These are phyloP conservation scores for Aspergillus baeticus DNA, from an alignment of 495 filamentous ascomycete genomes.

Conservation along the genomic window DNA sequence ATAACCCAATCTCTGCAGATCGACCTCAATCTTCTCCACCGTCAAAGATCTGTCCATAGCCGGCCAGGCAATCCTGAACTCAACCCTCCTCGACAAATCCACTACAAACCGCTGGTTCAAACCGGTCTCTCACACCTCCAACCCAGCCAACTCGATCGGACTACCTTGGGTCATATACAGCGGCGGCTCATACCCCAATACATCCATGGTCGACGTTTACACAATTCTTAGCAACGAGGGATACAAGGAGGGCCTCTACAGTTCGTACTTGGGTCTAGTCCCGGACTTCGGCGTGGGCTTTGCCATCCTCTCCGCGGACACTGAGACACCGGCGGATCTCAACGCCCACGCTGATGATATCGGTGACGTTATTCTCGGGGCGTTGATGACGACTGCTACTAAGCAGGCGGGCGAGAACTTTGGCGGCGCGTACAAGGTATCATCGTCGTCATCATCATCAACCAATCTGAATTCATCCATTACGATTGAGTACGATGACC, in stretches of 20 bases:
- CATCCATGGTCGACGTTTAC: slow-evolving; percentile 49
- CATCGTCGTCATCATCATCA: no score
- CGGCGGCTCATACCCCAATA: slow-evolving; percentile 21
- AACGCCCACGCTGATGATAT: slow-evolving; percentile 29
- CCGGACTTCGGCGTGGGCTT: slow-evolving; percentile 53
- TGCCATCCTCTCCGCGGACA: slow-evolving; percentile 42
- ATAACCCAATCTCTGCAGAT: slow-evolving; percentile 4
- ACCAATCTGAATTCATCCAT: no score
- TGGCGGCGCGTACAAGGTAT: no score
- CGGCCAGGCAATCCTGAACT: slow-evolving; percentile 50
- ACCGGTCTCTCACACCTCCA: slow-evolving; percentile 50
- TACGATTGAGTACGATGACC: no score
- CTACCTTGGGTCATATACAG: slow-evolving; percentile 40
- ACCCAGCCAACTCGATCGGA: slow-evolving; percentile 44
- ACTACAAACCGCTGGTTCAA: slow-evolving; percentile 44
- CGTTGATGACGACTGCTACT: slow-evolving; percentile 40
- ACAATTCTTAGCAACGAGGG: slow-evolving; percentile 44
- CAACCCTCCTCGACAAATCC: slow-evolving; percentile 36
- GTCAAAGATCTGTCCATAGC: slow-evolving; percentile 25
- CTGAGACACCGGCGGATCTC: slow-evolving; percentile 19
- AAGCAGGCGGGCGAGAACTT: slow-evolving; percentile 41
- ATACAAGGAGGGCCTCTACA: slow-evolving; percentile 29
- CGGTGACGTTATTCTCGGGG: slow-evolving; percentile 35
- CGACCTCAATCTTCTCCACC: slow-evolving; percentile 30
- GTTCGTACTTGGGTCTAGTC: slow-evolving; percentile 42